Evolutionary conservation across 441 rosid genomes (phyloP).

Genomic region (Geranium incanum): DNA sequence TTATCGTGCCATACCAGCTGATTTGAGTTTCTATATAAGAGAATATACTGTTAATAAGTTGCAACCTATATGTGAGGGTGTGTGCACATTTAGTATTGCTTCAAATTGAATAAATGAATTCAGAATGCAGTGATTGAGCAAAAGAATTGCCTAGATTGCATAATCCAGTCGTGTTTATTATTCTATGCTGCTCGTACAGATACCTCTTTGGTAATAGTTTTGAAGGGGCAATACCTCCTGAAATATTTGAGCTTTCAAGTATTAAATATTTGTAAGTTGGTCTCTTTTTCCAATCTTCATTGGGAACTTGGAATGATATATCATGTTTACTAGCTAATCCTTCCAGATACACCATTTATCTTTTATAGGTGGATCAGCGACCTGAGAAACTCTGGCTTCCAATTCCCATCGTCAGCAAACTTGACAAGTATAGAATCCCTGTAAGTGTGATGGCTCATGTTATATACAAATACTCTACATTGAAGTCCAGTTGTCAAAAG

Average conservation of each 20-base stretch:
- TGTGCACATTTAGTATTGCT: too few relatives aligned
- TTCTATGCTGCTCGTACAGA: background rate
- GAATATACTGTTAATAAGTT: too few relatives aligned
- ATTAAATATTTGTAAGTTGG: background rate
- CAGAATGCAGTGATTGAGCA: too few relatives aligned
- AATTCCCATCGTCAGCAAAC: background rate
- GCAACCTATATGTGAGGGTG: too few relatives aligned
- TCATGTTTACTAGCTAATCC: background rate
- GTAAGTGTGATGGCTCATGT: background rate
- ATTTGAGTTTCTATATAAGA: too few relatives aligned
- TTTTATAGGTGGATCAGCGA: background rate
- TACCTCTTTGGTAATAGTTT: background rate
- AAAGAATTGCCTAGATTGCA: too few relatives aligned
- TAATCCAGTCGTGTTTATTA: too few relatives aligned
- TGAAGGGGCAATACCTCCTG: background rate
- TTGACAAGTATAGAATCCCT: background rate
- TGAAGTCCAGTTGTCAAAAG: too few relatives aligned
- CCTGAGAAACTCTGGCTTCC: background rate
- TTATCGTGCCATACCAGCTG: too few relatives aligned
- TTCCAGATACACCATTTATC: background rate
- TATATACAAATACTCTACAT: too few relatives aligned
- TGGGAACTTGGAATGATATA: background rate
- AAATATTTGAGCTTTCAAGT: background rate
- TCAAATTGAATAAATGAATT: background rate
- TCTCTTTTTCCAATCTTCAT: background rate